These are phyloP conservation scores for Amauroascus verrucosus DNA, from an alignment of 2,329 filamentous ascomycete species.

Conservation along the genomic window DNA sequence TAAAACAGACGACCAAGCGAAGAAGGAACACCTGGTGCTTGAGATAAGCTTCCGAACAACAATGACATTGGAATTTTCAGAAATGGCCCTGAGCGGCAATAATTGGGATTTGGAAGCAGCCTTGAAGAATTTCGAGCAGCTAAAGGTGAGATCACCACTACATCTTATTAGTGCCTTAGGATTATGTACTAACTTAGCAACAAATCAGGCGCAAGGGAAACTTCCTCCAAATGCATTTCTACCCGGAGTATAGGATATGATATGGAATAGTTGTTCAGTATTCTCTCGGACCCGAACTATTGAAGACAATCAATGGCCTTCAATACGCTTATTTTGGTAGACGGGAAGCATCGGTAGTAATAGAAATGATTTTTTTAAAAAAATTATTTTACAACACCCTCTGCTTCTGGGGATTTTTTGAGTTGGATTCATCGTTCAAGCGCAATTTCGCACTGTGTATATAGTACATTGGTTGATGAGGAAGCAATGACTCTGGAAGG, in stretches of 20 bases:
- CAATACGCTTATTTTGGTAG: background rate
- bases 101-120: slow-evolving; percentile 72
- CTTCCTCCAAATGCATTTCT: slow-evolving; percentile 18
- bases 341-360: no score
- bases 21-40: slow-evolving; percentile 57
- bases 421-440: no score
- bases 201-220: slow-evolving; percentile 15
- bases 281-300: background rate
- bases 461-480: no score
- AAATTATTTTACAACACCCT: no score
- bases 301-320: no score
- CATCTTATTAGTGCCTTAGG: background rate
- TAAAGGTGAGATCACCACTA: slow-evolving; percentile 48
- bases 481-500: no score
- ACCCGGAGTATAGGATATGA: slow-evolving; percentile 11
- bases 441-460: no score
- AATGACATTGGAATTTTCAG: slow-evolving; percentile 69
- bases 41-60: slow-evolving; percentile 68
- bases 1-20: slow-evolving; percentile 42
- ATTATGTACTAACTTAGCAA: background rate
- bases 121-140: slow-evolving; percentile 61
- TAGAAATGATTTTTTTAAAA: no score
- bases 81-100: slow-evolving; percentile 68
- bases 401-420: no score
- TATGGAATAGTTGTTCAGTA: background rate